A percentile compares a stretch with the other conserved stretches of the same genome.
Evolutionary conservation across 1,139 yeast species (phyloP).

Genomic region (Arxiozyma heterogenica): DNA sequence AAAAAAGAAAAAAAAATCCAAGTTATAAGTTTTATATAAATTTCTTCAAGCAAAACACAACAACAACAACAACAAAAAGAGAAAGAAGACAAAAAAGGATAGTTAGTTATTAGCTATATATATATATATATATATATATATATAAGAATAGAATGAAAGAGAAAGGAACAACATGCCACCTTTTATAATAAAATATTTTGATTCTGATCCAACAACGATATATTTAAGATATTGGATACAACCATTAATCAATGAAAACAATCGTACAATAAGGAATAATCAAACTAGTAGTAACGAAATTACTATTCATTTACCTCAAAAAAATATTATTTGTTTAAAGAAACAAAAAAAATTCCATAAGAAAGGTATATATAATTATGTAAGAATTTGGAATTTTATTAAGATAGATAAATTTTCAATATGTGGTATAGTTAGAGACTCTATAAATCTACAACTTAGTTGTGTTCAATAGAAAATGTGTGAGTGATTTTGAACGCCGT

Average conservation of each 20-base stretch:
- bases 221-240: background rate
- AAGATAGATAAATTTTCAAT: background rate
- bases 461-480: background rate
- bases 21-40: no score
- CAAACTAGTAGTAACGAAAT: background rate
- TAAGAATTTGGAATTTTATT: background rate
- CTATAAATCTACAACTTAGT: background rate
- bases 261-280: no score
- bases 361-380: background rate
- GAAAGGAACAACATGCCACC: slow-evolving; percentile 1
- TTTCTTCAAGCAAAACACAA: no score
- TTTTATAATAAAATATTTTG: background rate
- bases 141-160: no score
- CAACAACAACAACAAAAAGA: no score
- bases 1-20: no score
- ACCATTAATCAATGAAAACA: background rate
- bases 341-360: background rate
- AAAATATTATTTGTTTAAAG: background rate
- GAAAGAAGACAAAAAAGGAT: no score
- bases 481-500: background rate
- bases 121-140: background rate
- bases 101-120: no score
- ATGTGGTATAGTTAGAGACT: background rate
- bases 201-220: background rate
- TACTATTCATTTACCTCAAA: background rate